phyloP scores from a whole-genome alignment of 768 basidiomycete genomes.

The Clavaria fumosa region DNA sequence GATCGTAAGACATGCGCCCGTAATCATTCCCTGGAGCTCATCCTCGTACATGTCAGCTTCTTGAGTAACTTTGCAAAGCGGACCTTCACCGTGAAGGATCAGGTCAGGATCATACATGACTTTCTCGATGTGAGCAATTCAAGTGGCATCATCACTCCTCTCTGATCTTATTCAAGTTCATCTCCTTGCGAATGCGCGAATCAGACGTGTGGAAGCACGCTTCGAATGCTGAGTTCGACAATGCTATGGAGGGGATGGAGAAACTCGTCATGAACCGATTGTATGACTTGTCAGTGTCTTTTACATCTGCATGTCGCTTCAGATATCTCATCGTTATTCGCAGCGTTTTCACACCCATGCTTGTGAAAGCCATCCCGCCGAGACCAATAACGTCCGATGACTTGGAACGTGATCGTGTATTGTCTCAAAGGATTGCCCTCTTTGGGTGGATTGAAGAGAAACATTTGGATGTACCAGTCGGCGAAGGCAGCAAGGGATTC shows the following conservation, averaged over 20 bases:
- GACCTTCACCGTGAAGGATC: constrained; percentile 83
- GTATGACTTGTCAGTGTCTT: constrained; percentile 71
- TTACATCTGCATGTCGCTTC: background rate
- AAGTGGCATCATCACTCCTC: background rate
- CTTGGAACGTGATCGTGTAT: constrained; percentile 86
- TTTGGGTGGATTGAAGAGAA: constrained; percentile 83
- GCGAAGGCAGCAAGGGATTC: constrained; percentile 64
- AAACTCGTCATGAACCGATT: constrained; percentile 98
- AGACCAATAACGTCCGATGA: constrained; percentile 85
- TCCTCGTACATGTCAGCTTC: constrained; percentile 38
- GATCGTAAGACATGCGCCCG: constrained; percentile 51
- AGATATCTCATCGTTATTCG: constrained; percentile 4
- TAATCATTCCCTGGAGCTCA: background rate
- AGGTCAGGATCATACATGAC: constrained; percentile 90
- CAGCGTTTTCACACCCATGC: constrained; percentile 87
- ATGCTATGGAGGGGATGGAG: constrained; percentile 97
- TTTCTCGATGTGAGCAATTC: constrained; percentile 55
- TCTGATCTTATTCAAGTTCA: constrained; percentile 45
- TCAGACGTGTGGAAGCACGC: constrained; percentile 71
- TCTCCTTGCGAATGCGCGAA: constrained; percentile 73
- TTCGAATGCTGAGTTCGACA: constrained; percentile 79
- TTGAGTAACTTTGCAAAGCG: constrained; percentile 86
- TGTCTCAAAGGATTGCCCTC: constrained; percentile 77
- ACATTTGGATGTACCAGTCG: constrained; percentile 82
- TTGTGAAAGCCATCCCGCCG: constrained; percentile 46